A percentile compares a stretch with the other conserved stretches of the same genome.
Evolutionary conservation across 129 eudicot genomes (phyloP).

Genomic region (Helianthus annuus): DNA sequence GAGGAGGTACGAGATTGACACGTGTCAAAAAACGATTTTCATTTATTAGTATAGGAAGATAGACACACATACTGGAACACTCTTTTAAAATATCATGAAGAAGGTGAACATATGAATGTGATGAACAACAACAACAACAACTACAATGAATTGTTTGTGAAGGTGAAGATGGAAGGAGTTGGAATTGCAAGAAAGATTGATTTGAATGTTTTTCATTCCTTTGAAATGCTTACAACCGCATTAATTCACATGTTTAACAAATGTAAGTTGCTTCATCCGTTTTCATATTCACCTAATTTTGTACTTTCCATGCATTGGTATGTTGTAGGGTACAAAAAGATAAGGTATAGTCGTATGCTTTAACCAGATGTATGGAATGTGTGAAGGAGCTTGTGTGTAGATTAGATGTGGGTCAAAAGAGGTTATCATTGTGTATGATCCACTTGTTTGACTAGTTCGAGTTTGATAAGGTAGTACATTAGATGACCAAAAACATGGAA

Average conservation of each 20-base stretch:
- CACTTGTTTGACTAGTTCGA: not conserved
- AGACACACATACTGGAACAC: too few species aligned
- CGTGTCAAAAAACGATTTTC: too few species aligned
- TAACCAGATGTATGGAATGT: not conserved
- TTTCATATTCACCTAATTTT: too few species aligned
- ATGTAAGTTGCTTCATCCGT: conserved; percentile 5
- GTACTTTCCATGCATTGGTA: not conserved
- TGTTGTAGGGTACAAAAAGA: too few species aligned
- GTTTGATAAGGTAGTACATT: not conserved
- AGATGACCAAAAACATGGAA: too few species aligned
- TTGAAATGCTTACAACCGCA: conserved; percentile 32
- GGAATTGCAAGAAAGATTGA: conserved; percentile 40
- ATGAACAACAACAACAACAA: conserved; percentile 20
- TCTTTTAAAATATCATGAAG: too few species aligned
- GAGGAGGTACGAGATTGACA: too few species aligned
- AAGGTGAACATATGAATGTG: conserved; percentile 22
- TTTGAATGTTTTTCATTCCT: conserved; percentile 35
- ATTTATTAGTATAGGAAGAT: too few species aligned
- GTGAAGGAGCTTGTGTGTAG: not conserved
- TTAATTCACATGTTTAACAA: conserved; percentile 39
- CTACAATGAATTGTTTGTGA: conserved; percentile 35
- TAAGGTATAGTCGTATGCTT: too few species aligned
- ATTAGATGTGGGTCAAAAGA: not conserved
- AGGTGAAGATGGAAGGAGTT: conserved; percentile 45
- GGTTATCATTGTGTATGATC: not conserved